Conservation (phyloP, 2,329 filamentous ascomycete species). For the Fusarium papillatum region DNA sequence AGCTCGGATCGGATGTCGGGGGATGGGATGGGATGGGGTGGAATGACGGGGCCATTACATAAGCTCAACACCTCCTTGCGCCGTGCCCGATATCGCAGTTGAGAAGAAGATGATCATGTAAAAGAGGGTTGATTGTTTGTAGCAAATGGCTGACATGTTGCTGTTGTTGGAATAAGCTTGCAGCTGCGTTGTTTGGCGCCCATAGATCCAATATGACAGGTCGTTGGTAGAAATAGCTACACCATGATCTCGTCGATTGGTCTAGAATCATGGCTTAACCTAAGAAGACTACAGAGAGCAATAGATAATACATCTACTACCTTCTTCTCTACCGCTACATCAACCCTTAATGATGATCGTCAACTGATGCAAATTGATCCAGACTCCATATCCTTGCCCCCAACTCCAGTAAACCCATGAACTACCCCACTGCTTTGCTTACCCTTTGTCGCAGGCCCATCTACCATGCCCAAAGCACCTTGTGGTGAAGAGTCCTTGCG, state of each 20-base stretch:
- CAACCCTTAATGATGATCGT: constrained; percentile 17
- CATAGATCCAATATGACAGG: background rate
- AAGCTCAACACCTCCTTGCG: constrained; percentile 18
- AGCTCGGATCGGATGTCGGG: constrained; percentile 31
- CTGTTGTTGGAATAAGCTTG: background rate
- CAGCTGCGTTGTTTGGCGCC: background rate
- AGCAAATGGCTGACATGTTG: background rate
- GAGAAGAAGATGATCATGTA: constrained; percentile 1
- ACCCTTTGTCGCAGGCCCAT: background rate
- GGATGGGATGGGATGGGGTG: background rate
- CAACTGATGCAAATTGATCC: constrained; percentile 32
- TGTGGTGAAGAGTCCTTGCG: constrained; percentile 85
- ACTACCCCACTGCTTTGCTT: constrained; percentile 6
- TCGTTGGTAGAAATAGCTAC: constrained; percentile 2
- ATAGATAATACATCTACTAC: constrained; percentile 12
- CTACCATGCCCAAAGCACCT: constrained; percentile 76
- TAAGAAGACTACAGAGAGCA: background rate
- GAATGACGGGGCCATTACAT: constrained; percentile 39
- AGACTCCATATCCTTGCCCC: constrained; percentile 40
- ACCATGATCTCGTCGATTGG: constrained; percentile 4
- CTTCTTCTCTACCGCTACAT: constrained; percentile 17
- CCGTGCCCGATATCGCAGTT: constrained; percentile 30
- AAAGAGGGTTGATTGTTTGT: background rate
- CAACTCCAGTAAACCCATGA: constrained; percentile 37
- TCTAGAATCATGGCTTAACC: background rate